phyloP scores from a whole-genome alignment of 1,284 basidiomycete species.

The Schizopora paradoxa region DNA sequence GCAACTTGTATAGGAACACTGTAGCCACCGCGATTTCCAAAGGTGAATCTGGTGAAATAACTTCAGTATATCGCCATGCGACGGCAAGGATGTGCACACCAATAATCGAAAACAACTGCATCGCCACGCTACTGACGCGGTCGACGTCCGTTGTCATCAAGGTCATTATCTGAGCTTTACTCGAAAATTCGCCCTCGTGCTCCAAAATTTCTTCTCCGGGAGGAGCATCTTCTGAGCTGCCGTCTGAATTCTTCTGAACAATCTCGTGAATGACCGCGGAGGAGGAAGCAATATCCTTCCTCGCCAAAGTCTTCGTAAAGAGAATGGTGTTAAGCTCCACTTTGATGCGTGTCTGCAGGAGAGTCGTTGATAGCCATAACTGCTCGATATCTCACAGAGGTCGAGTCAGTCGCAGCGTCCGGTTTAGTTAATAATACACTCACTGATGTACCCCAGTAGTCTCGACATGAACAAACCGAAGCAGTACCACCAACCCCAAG shows the following conservation, averaged over 20 bases:
- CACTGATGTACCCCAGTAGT: slow-evolving; percentile 26
- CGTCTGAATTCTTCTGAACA: slow-evolving; percentile 27
- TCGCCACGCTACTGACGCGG: slow-evolving; percentile 79
- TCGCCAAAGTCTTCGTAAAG: slow-evolving; percentile 84
- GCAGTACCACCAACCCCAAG: slow-evolving; percentile 26
- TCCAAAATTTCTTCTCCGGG: slow-evolving; percentile 30
- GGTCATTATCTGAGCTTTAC: slow-evolving; percentile 88
- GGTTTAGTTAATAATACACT: slow-evolving; percentile 1
- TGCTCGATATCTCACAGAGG: slow-evolving; percentile 37
- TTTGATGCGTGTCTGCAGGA: slow-evolving; percentile 65
- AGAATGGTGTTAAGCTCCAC: slow-evolving; percentile 83
- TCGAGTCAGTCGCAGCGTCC: background rate
- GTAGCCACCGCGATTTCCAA: slow-evolving; percentile 81
- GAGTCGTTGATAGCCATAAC: slow-evolving; percentile 73
- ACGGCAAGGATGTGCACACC: slow-evolving; percentile 35
- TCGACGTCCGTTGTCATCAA: slow-evolving; percentile 89
- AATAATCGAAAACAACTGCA: slow-evolving; percentile 68
- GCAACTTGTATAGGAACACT: slow-evolving; percentile 73
- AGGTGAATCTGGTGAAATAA: slow-evolving; percentile 59
- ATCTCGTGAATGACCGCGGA: slow-evolving; percentile 29
- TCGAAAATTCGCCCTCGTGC: slow-evolving; percentile 77
- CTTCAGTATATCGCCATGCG: slow-evolving; percentile 6
- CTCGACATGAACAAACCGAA: slow-evolving; percentile 38
- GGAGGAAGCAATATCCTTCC: slow-evolving; percentile 79
- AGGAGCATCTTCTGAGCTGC: slow-evolving; percentile 22